Evolutionary conservation across 257 asterid species (phyloP), one percentile per base, ranked within the genome.

Genomic region (Echium plantagineum): DNA sequence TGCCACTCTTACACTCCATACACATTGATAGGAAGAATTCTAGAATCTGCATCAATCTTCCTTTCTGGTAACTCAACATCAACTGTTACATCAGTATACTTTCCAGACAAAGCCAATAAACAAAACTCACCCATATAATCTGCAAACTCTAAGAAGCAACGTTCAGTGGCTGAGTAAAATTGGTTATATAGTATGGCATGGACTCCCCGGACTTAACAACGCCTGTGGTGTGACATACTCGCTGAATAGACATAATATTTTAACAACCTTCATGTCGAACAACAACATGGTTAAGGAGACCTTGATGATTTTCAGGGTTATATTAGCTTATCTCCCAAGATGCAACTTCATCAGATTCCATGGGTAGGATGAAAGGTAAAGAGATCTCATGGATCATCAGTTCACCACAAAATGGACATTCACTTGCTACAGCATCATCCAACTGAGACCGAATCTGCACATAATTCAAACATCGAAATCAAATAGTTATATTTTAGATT

Each of bases 341-440:
- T 57, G 73, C 81, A 16, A 77, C 73, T 72, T 81, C 94, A 21
- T 81, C 87, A 17, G 68, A 66, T 70, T 80, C 89, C 54, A 73
- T 86, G 3, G 86, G 76, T 59, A 57, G 85, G 73, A 86, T 70
- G 73, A 88, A 91, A 47, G 90, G 94, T 76, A 78, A 58, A 17
- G 98, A 88, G 61, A 88, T 81, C 74, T 91, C 97, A 26, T 74
- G 89, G 72, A 91, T 91, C 97, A 91, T 86, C 57, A 91, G 76
- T 52, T 85, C 94, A 10, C 98, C 96, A 71, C 98, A 88, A 63
- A 73, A 91, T 2, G 98, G 98, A 75, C 97, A 91, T 65, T 88
- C 98, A 21, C 87, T 91, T 32, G 95, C 97, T 62, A 91, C 80
- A 66, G 94, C 90, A 56, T 88, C 97, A 18, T 88, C 97, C 77